Evolutionary conservation across 108 stramenopile species (phyloP).

Genomic region (Cylindrotheca closterium): DNA sequence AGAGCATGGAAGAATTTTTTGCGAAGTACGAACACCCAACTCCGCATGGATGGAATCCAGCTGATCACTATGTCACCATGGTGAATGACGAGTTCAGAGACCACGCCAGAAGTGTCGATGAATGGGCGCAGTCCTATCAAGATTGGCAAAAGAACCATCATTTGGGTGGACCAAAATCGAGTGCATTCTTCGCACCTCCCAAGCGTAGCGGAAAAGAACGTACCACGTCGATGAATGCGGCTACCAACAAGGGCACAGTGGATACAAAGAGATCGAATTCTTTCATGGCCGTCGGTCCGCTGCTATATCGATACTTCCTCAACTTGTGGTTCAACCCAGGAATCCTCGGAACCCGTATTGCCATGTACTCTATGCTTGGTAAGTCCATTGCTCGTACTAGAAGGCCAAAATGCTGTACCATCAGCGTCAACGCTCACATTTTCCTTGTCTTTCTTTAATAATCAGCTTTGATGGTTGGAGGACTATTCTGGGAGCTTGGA

Average conservation of each 20-base stretch:
- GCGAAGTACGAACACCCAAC: constrained; percentile 37
- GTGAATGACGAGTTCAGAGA: constrained; percentile 49
- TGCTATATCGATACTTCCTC: constrained; percentile 47
- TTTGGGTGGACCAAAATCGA: constrained; percentile 3
- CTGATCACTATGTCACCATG: constrained; percentile 46
- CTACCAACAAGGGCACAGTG: neutral
- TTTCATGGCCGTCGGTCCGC: constrained; percentile 11
- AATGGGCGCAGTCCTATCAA: constrained; percentile 33
- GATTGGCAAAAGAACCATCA: constrained; percentile 20
- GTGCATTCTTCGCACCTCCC: neutral
- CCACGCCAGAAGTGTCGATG: constrained; percentile 37
- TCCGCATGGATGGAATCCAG: constrained; percentile 48
- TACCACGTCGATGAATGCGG: neutral
- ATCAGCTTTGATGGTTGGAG: constrained; percentile 42
- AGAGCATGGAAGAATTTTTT: constrained; percentile 57
- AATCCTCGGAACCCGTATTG: constrained; percentile 51
- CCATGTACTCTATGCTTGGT: constrained; percentile 54
- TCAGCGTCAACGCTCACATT: neutral
- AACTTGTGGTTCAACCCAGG: constrained; percentile 62
- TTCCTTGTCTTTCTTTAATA: neutral
- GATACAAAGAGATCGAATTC: neutral
- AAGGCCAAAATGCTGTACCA: neutral
- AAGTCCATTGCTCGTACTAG: neutral
- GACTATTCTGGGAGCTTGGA: constrained; percentile 51
- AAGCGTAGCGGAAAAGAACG: neutral